A percentile compares a stretch with the other conserved stretches of the same genome.
Evolutionary conservation across 2,329 filamentous ascomycete genomes (phyloP).

Genomic region (Calonectria pseudoturangicola): DNA sequence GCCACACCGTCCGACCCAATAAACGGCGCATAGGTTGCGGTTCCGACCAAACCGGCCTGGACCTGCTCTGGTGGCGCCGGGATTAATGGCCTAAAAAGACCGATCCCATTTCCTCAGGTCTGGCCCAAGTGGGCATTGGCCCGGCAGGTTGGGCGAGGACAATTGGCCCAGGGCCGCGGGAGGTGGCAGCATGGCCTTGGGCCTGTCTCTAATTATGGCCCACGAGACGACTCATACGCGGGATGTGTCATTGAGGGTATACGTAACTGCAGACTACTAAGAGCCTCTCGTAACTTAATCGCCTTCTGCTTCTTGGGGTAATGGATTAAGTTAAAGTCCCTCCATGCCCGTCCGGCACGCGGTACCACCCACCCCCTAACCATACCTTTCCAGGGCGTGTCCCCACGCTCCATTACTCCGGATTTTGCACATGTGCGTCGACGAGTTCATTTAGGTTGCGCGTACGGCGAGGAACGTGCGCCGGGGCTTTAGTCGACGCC

Average conservation of each 20-base stretch:
- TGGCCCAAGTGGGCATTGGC: slow-evolving; percentile 18
- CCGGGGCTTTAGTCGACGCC: slow-evolving; percentile 5
- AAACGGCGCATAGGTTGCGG: slow-evolving; percentile 44
- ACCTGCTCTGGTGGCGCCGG: slow-evolving; percentile 28
- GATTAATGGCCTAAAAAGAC: slow-evolving; percentile 16
- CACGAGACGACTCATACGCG: slow-evolving; percentile 19
- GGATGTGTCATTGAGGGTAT: slow-evolving; percentile 17
- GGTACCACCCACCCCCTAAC: slow-evolving; percentile 24
- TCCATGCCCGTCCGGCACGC: slow-evolving; percentile 32
- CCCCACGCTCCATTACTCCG: slow-evolving; percentile 27
- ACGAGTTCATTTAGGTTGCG: slow-evolving; percentile 12
- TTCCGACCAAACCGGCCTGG: slow-evolving; percentile 47
- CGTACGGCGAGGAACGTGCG: slow-evolving; percentile 26
- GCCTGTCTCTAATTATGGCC: slow-evolving; percentile 21
- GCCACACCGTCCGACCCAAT: slow-evolving; percentile 18
- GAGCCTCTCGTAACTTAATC: slow-evolving; percentile 16
- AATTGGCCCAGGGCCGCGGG: background rate
- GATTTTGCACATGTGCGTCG: slow-evolving; percentile 29
- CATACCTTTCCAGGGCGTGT: slow-evolving; percentile 10
- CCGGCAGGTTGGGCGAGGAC: background rate
- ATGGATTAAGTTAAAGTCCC: slow-evolving; percentile 30
- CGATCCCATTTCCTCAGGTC: slow-evolving; percentile 10
- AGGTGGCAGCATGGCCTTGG: background rate
- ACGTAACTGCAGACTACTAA: slow-evolving; percentile 12
- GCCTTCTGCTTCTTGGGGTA: background rate